phyloP scores from a whole-genome alignment of 805 yeast species.

The Candida orba region DNA sequence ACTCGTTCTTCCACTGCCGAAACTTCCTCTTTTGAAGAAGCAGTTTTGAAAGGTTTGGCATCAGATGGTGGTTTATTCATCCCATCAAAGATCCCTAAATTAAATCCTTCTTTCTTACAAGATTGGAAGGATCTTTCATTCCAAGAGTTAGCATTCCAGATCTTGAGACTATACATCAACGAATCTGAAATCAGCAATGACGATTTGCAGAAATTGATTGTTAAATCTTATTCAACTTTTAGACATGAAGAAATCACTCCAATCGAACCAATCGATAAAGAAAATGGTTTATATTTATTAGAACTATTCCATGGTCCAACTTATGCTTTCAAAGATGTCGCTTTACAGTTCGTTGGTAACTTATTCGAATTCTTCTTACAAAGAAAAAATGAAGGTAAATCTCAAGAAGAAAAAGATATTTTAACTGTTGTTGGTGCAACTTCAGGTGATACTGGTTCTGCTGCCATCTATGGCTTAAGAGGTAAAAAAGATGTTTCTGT shows the following conservation, averaged over 20 bases:
- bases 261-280: slow-evolving; percentile 48
- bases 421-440: slow-evolving; percentile 99
- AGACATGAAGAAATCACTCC: slow-evolving; percentile 89
- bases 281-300: slow-evolving; percentile 60
- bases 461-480: slow-evolving; percentile 96
- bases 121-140: slow-evolving; percentile 73
- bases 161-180: slow-evolving; percentile 72
- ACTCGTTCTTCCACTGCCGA: slow-evolving; percentile 56
- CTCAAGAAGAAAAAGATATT: slow-evolving; percentile 57
- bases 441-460: slow-evolving; percentile 98
- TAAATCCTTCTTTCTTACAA: slow-evolving; percentile 43
- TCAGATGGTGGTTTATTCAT: slow-evolving; percentile 94
- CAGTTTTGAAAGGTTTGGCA: slow-evolving; percentile 85
- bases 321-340: slow-evolving; percentile 98
- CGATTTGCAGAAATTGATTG: slow-evolving; percentile 58
- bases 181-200: slow-evolving; percentile 63
- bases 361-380: slow-evolving; percentile 85
- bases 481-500: slow-evolving; percentile 98
- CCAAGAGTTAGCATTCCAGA: slow-evolving; percentile 80
- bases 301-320: slow-evolving; percentile 99
- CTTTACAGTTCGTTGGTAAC: slow-evolving; percentile 96
- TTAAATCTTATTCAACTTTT: slow-evolving; percentile 82
- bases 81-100: slow-evolving; percentile 74
- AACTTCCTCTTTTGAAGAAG: slow-evolving; percentile 66
- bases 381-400: slow-evolving; percentile 56